Evolutionary conservation across 805 yeast genomes (phyloP).

Genomic region (Spathaspora girioi): DNA sequence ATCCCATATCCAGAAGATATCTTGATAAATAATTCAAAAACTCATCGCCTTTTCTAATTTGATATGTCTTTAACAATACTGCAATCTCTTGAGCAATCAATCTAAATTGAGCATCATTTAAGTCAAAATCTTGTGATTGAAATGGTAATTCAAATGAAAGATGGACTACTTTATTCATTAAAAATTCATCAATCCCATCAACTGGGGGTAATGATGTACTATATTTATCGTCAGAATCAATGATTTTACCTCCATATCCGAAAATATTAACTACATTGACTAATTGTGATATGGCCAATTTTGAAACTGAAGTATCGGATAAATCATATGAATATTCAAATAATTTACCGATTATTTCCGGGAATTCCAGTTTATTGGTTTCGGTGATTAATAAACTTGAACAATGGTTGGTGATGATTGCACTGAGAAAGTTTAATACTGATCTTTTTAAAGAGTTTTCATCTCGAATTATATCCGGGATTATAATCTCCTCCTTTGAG

Average conservation of each 20-base stretch:
- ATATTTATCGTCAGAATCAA: slow-evolving; percentile 58
- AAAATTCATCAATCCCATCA: slow-evolving; percentile 68
- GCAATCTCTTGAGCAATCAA: slow-evolving; percentile 74
- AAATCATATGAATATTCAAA: slow-evolving; percentile 62
- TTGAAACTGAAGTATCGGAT: slow-evolving; percentile 62
- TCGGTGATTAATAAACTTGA: slow-evolving; percentile 73
- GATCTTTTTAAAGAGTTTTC: slow-evolving; percentile 64
- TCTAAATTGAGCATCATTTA: slow-evolving; percentile 77
- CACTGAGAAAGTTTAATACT: slow-evolving; percentile 64
- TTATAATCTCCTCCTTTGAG: slow-evolving; percentile 27
- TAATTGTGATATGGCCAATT: slow-evolving; percentile 65
- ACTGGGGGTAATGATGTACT: slow-evolving; percentile 44
- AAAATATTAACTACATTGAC: slow-evolving; percentile 59
- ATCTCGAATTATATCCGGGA: slow-evolving; percentile 57
- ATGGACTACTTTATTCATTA: slow-evolving; percentile 65
- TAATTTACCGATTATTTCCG: slow-evolving; percentile 57
- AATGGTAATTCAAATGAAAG: slow-evolving; percentile 79
- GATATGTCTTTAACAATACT: slow-evolving; percentile 61
- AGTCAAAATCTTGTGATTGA: slow-evolving; percentile 58
- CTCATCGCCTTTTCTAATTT: slow-evolving; percentile 35
- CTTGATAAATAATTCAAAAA: slow-evolving; percentile 45
- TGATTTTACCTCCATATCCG: slow-evolving; percentile 63
- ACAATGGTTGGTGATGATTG: slow-evolving; percentile 71
- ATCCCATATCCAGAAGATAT: slow-evolving; percentile 53
- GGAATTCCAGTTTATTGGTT: slow-evolving; percentile 59